Evolutionary conservation across 73 alveolate species (phyloP).

Genomic region (Paramecium biaurelia): DNA sequence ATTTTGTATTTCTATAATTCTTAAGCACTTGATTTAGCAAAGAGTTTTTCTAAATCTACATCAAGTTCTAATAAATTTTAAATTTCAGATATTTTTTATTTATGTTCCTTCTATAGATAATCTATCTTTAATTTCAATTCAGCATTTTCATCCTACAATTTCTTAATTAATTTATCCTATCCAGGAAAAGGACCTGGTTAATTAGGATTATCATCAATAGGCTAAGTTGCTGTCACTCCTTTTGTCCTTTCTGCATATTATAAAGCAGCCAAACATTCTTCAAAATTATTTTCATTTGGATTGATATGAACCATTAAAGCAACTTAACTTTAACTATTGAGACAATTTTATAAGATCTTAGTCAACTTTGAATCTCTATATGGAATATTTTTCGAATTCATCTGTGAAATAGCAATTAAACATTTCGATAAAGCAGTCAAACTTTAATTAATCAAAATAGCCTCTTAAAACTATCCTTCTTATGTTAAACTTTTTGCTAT

Average conservation of each 20-base stretch:
- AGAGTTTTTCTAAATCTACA: conserved; percentile 50
- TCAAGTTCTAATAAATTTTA: conserved; percentile 55
- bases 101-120: conserved; percentile 49
- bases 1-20: conserved; percentile 51
- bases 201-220: not conserved
- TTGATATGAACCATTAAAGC: conserved; percentile 46
- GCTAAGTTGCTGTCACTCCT: conserved; percentile 25
- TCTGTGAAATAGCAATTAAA: conserved; percentile 9
- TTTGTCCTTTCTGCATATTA: conserved; percentile 60
- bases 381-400: conserved; percentile 58
- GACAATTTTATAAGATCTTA: conserved; percentile 43
- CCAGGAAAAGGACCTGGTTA: conserved; percentile 46
- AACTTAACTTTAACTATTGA: conserved; percentile 40
- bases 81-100: conserved; percentile 38
- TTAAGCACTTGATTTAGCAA: conserved; percentile 8
- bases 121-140: conserved; percentile 54
- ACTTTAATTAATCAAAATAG: conserved; percentile 54
- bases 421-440: conserved; percentile 64
- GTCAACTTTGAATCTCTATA: conserved; percentile 61
- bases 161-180: conserved; percentile 42
- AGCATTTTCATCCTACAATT: conserved; percentile 32
- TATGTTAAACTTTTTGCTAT: conserved; percentile 57
- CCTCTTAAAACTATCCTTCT: conserved; percentile 60
- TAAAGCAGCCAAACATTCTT: conserved; percentile 59
- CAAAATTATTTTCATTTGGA: conserved; percentile 65